phyloP scores from a whole-genome alignment of 2,329 filamentous ascomycete species.

The Dactylella cylindrospora region DNA sequence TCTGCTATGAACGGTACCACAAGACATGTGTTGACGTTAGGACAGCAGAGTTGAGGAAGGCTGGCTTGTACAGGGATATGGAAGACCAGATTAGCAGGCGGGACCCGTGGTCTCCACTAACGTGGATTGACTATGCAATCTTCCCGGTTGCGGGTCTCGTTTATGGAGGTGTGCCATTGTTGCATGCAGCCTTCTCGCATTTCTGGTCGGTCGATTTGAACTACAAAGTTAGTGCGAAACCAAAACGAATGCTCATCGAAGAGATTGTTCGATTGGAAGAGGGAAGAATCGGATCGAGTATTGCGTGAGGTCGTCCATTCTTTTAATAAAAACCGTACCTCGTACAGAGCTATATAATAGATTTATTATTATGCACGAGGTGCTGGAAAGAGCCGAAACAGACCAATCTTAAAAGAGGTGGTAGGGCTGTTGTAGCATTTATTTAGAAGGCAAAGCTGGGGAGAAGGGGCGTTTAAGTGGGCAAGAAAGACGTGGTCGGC shows the following conservation, averaged over 20 bases:
- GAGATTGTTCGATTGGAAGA: constrained; percentile 35
- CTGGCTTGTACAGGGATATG: constrained; percentile 66
- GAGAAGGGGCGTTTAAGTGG: too few species aligned
- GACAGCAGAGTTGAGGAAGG: constrained; percentile 67
- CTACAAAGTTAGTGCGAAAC: constrained; percentile 73
- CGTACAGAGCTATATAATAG: neutral
- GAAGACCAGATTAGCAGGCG: constrained; percentile 58
- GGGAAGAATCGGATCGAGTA: constrained; percentile 8
- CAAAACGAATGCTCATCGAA: constrained; percentile 48
- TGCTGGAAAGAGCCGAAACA: too few species aligned
- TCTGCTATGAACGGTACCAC: constrained; percentile 68
- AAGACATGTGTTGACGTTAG: constrained; percentile 62
- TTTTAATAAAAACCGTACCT: too few species aligned
- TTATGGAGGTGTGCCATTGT: constrained; percentile 67
- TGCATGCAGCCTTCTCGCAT: constrained; percentile 68
- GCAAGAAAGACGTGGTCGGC: too few species aligned
- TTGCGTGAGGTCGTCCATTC: neutral
- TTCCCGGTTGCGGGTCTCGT: constrained; percentile 69
- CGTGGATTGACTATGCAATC: constrained; percentile 61
- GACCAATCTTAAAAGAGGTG: too few species aligned
- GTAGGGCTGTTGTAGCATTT: too few species aligned
- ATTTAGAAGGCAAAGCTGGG: too few species aligned
- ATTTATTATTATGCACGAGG: too few species aligned
- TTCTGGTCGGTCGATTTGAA: constrained; percentile 70
- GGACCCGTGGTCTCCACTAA: constrained; percentile 53